Base-by-base conservation (phyloP, 1,284 basidiomycete species). In the Fomitiporia mediterranea region DNA sequence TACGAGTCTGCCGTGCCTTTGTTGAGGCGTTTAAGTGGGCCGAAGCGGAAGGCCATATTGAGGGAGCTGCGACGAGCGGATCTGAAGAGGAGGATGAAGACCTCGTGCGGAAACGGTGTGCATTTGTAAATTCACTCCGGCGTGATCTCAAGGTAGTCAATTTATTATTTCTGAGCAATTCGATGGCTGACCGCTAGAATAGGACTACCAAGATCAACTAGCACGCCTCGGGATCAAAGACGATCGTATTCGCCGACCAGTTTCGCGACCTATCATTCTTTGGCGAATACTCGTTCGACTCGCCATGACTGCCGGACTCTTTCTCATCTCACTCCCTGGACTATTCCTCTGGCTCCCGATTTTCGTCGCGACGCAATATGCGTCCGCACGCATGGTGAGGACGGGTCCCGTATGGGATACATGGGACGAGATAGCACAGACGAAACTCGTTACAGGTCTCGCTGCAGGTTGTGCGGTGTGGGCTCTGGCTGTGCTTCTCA, bases 401-500 rank as follows among this genome's bases (percentile, higher is more conserved):
- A 84, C 79, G 0, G 89, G 89, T 0, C 89, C 89, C 0, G 77
- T 86, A 32, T 88, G 84, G 73, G 86, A 91, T 64, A 90, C 87
- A 0, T 91, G 80, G 76, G 89, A 91, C 64, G 89, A 93, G 69
- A 89, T 94, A 61, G 89, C 91, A 3, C 90, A 94, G 66, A 89
- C 90, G 67, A 94, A 94, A 68, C 83, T 94, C 51, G 80, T 87
- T 27, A 90, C 89, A 63, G 91, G 91, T 5, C 75, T 94, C 30
- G 65, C 83, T 8, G 84, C 87, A 1, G 89, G 88, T 1, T 59
- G 86, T 4, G 71, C 74, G 54, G 86, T 90, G 38, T 92, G 86
- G 81, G 53, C 76, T 27, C 60, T 69, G 8, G 70, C 77, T 3
- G 70, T 82, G 17, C 43, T 84, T 30, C 49, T 82, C 28, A 89